These are phyloP conservation scores for Crithidia mellificae DNA, from an alignment of 208 protist genomes.

Conservation along the genomic window DNA sequence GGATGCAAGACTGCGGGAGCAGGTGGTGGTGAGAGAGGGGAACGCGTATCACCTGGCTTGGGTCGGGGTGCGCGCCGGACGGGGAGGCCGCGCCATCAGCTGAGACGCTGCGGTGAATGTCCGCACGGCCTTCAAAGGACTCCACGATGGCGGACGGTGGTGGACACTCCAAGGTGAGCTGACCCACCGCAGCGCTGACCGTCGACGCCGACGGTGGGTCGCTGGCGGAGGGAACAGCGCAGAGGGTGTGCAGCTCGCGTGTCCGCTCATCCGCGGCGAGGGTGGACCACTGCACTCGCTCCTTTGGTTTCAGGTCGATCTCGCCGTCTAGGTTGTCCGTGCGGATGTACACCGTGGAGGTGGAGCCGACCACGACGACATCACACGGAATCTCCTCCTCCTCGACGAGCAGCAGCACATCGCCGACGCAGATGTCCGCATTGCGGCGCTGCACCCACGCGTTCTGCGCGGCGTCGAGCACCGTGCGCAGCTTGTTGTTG, in stretches of 20 bases:
- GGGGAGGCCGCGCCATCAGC: background rate
- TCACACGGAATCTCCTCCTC: slow-evolving; percentile 93
- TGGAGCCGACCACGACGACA: slow-evolving; percentile 74
- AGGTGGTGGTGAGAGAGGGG: slow-evolving; percentile 71
- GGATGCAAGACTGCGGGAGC: slow-evolving; percentile 83
- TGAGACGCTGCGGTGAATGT: slow-evolving; percentile 23
- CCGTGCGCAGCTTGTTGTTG: slow-evolving; percentile 64
- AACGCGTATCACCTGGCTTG: slow-evolving; percentile 20
- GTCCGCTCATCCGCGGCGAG: slow-evolving; percentile 6
- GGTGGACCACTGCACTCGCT: slow-evolving; percentile 44
- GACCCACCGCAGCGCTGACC: slow-evolving; percentile 19
- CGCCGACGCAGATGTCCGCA: slow-evolving; percentile 74
- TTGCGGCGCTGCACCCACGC: slow-evolving; percentile 48
- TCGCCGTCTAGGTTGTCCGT: slow-evolving; percentile 96
- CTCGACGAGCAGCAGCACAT: slow-evolving; percentile 74
- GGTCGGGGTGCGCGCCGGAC: background rate
- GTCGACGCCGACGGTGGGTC: slow-evolving; percentile 14
- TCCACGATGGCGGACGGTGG: slow-evolving; percentile 85
- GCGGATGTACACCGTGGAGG: slow-evolving; percentile 75
- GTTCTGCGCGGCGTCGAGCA: slow-evolving; percentile 30
- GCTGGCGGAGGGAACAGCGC: slow-evolving; percentile 9
- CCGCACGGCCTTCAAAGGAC: slow-evolving; percentile 77
- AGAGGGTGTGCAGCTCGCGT: slow-evolving; percentile 18
- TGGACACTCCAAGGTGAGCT: slow-evolving; percentile 53
- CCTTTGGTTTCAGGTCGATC: slow-evolving; percentile 90